Percentiles rank a stretch among this genome's conserved stretches.
These are phyloP conservation scores for Auriculariales sp. DNA, from an alignment of 768 basidiomycete species.

Conservation along the genomic window DNA sequence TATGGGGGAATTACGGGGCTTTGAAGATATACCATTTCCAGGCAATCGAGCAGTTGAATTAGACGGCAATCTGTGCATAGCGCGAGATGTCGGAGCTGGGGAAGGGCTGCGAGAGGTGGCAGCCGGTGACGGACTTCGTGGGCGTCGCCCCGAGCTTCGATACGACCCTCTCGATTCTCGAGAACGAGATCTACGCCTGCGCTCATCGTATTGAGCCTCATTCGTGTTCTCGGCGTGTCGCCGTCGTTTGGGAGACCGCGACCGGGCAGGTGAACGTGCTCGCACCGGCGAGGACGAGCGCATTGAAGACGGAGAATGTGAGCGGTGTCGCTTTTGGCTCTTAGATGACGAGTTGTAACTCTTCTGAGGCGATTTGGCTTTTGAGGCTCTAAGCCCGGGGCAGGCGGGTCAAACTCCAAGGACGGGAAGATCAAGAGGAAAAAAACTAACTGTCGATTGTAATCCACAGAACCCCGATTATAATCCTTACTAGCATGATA, in stretches of 20 bases:
- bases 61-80: slow-evolving; percentile 50
- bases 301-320: slow-evolving; percentile 30
- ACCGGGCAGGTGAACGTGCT: slow-evolving; percentile 51
- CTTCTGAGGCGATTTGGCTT: slow-evolving; percentile 25
- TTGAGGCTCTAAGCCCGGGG: slow-evolving; percentile 58
- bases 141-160: slow-evolving; percentile 19
- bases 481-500: slow-evolving; percentile 12
- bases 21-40: neutral
- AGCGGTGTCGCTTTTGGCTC: slow-evolving; percentile 24
- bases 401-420: slow-evolving; percentile 4
- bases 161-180: slow-evolving; percentile 24
- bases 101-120: slow-evolving; percentile 36
- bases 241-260: slow-evolving; percentile 43
- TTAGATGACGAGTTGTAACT: slow-evolving; percentile 16
- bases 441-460: slow-evolving; percentile 36
- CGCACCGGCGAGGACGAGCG: slow-evolving; percentile 39
- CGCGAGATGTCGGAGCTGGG: slow-evolving; percentile 33
- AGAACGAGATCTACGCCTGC: slow-evolving; percentile 31
- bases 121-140: slow-evolving; percentile 36
- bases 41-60: slow-evolving; percentile 16
- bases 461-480: slow-evolving; percentile 23
- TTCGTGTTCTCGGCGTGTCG: neutral
- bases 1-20: neutral
- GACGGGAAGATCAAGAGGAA: slow-evolving; percentile 4
- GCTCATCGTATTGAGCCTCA: slow-evolving; percentile 6